phyloP scores from a whole-genome alignment of 768 basidiomycete genomes.

The Tubosaeta sp. region DNA sequence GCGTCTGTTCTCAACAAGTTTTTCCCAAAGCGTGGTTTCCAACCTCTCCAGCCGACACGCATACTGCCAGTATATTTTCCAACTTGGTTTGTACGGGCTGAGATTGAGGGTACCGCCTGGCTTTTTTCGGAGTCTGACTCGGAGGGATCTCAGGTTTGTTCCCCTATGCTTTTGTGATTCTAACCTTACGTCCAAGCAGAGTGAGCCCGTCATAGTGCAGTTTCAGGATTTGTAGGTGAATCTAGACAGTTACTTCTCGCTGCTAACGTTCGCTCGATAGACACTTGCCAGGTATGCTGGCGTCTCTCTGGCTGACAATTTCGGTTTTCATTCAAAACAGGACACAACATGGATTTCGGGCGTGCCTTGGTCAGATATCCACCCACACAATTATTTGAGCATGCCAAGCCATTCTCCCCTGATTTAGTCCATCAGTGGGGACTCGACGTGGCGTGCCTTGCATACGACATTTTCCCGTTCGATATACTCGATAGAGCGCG shows the following conservation, averaged over 20 bases:
- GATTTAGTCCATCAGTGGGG: constrained; percentile 46
- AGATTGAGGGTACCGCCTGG: constrained; percentile 39
- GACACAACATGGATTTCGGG: constrained; percentile 35
- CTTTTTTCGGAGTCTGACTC: constrained; percentile 21
- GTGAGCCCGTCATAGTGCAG: constrained; percentile 29
- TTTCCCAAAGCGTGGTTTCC: constrained; percentile 37
- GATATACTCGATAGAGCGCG: constrained; percentile 38
- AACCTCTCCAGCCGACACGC: constrained; percentile 40
- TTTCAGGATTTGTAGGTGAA: constrained; percentile 46
- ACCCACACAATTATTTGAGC: constrained; percentile 12
- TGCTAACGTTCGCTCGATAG: constrained; percentile 18
- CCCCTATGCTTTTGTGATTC: constrained; percentile 1
- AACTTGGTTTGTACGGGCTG: constrained; percentile 57
- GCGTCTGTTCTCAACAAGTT: constrained; percentile 34
- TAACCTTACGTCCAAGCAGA: constrained; percentile 22
- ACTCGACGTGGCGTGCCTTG: constrained; percentile 50
- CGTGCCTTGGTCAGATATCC: constrained; percentile 36
- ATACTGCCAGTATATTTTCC: constrained; percentile 58
- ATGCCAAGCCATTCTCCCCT: constrained; percentile 45
- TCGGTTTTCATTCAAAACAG: constrained; percentile 8
- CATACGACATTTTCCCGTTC: constrained; percentile 54
- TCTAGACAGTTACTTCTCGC: background rate
- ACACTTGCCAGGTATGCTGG: constrained; percentile 28
- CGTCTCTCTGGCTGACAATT: background rate
- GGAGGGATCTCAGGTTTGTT: constrained; percentile 23